These are phyloP conservation scores for Pisolithus orientalis DNA, from an alignment of 768 basidiomycete species.

Conservation along the genomic window DNA sequence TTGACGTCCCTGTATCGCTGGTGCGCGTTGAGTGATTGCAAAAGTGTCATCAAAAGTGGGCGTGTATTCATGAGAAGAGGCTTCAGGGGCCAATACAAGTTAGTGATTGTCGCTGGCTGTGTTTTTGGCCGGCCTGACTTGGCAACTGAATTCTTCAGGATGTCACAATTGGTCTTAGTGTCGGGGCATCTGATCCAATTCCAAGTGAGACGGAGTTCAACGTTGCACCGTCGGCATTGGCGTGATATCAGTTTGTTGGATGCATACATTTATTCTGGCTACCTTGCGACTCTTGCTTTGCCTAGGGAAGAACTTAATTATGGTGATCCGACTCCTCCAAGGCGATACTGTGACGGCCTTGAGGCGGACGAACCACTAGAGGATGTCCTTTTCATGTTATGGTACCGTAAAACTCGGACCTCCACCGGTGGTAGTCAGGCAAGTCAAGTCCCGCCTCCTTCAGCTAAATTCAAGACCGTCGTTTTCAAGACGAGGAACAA, in stretches of 20 bases:
- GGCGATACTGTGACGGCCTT: constrained; percentile 85
- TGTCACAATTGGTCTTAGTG: constrained; percentile 68
- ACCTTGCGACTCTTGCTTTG: constrained; percentile 63
- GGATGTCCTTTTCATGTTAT: constrained; percentile 82
- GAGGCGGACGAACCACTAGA: constrained; percentile 84
- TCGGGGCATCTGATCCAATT: constrained; percentile 71
- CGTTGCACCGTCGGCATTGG: constrained; percentile 50
- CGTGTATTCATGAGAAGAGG: constrained; percentile 69
- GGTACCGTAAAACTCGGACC: constrained; percentile 44
- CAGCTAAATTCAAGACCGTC: constrained; percentile 50
- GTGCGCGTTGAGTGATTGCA: constrained; percentile 80
- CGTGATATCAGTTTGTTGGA: constrained; percentile 60
- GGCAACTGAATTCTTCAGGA: constrained; percentile 31
- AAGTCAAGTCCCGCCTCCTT: constrained; percentile 42
- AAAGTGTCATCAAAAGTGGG: constrained; percentile 66
- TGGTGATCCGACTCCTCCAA: constrained; percentile 45
- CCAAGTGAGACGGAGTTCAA: constrained; percentile 50
- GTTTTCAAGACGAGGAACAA: constrained; percentile 74
- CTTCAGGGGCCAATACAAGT: constrained; percentile 74
- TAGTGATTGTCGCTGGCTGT: constrained; percentile 21
- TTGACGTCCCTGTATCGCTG: constrained; percentile 73
- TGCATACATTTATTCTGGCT: constrained; percentile 84
- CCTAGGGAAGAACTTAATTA: constrained; percentile 59
- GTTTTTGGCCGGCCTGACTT: neutral
- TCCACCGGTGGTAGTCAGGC: neutral